Evolutionary conservation across 2,329 filamentous ascomycete species (phyloP).

Genomic region (Epichloe scottii): DNA sequence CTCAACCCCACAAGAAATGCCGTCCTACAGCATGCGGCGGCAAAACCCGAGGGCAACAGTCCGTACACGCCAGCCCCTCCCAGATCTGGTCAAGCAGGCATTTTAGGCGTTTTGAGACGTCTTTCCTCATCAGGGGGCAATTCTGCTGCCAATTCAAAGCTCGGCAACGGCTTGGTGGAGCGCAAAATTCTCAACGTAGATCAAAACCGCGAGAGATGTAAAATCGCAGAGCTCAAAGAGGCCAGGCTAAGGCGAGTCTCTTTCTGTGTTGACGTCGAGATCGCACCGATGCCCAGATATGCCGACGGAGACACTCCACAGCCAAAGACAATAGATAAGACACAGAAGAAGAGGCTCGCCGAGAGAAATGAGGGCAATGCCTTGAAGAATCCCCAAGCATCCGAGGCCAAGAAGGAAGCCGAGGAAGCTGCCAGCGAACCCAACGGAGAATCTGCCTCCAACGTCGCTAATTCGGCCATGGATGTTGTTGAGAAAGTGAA

Average conservation of each 20-base stretch:
- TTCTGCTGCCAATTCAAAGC: constrained; percentile 14
- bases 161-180: constrained; percentile 58
- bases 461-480: neutral
- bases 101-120: constrained; percentile 72
- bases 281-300: constrained; percentile 76
- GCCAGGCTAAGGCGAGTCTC: constrained; percentile 77
- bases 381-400: constrained; percentile 51
- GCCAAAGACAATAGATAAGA: constrained; percentile 30
- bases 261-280: constrained; percentile 95
- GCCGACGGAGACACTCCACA: constrained; percentile 41
- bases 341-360: constrained; percentile 47
- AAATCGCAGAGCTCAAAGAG: constrained; percentile 65
- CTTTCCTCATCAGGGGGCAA: constrained; percentile 55
- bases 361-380: constrained; percentile 66
- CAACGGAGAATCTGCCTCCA: neutral
- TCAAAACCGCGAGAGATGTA: constrained; percentile 62
- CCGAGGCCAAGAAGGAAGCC: constrained; percentile 36
- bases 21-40: constrained; percentile 41
- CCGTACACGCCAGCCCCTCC: constrained; percentile 67
- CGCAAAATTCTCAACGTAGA: constrained; percentile 79
- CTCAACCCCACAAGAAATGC: constrained; percentile 42
- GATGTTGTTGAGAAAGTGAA: constrained; percentile 9
- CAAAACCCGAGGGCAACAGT: constrained; percentile 43
- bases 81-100: constrained; percentile 53
- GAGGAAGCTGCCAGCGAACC: constrained; percentile 11